Base-by-base conservation (phyloP, 768 basidiomycete genomes). In the Cystobasidium tubakii region DNA sequence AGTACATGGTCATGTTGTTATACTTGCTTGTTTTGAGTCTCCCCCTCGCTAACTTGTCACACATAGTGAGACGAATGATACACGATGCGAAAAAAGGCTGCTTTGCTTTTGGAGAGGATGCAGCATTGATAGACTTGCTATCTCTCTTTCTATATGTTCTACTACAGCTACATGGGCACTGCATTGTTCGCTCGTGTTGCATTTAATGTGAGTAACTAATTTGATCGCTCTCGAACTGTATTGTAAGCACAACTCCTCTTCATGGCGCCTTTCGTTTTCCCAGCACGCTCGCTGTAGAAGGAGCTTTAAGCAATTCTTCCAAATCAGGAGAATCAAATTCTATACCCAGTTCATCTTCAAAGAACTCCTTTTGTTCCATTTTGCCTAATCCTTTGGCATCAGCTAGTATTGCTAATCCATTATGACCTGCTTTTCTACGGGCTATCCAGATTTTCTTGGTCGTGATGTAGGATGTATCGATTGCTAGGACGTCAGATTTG, bases 361-460 rank as follows among this genome's bases (percentile, higher is more conserved):
- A 53, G 33, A 53, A 71, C 39, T 71, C 69, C 25, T 44, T 71
- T 36, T 31, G 50, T 15, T 31, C 29, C 19, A 15, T 12, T 39
- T 71, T 71, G n/a, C 12, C 25, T 9, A 71, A 21, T 19, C 36
- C 54, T 29, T n/a, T 27, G 1, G 54, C 33, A 29, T 71, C 69
- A 19, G 33, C 33, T 13, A 60, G 10, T 1, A 71, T 12, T 25
- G 12, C 36, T n/a, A 25, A 12, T 34, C 25, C 33, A 54, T 71
- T 53, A 17, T 9, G 6, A 33, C 69, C 69, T 6, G 55, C 43
- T 36, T 71, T 71, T 34, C 69, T 3, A 23, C 69, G 69, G 10
- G 50, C 33, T 12, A 71, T 53, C 69, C 69, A 71, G 54, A 71
- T 55, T 36, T 71, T 71, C 50, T 55, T 53, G n/a, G 60, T 31